Base-by-base conservation (phyloP, 495 filamentous ascomycete genomes). In the Xylaria scruposa region DNA sequence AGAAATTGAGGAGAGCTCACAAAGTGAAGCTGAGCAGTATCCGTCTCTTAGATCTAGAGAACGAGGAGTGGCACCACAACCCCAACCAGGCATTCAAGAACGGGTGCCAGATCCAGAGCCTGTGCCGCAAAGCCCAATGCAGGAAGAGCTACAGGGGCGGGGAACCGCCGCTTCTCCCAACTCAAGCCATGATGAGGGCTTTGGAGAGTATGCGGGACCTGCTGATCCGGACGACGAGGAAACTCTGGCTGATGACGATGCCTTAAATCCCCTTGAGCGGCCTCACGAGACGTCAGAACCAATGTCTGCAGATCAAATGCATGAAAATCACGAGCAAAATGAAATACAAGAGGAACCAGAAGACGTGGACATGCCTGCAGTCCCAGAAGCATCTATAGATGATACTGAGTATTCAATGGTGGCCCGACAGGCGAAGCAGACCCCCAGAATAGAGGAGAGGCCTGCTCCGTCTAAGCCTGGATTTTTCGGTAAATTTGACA, bases 381-480 rank as follows among this genome's bases (percentile, higher is more conserved):
- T 6, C 24, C 49, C 42, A 0, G 46, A 71, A 49, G 8, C 69
- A 62, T 49, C 70, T 31, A 58, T 26, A 21, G 70, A 79, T 31
- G 59, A n/a, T 46, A 74, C 75, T 33, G 77, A 78, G 46, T 80
- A 74, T 54, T 84, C 83, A 53, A 74, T 84, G 74, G 51, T 85
- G 17, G 53, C 69, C 31, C 67, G 47, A 53, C 65, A 70, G 36
- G 53, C 71, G 33, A 64, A 75, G 10, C 65, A 78, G 68, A 67
- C 53, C 3, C 70, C 70, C 13, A 42, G 36, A 68, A 47, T 21
- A 19, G 58, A 78, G 61, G 78, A 81, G 70, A 78, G 79, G 40
- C 56, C 70, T 44, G 56, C 71, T 0, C 58, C 75, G 0, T 58
- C 67, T 38, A 78, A 76, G 21, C 73, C 77, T 49, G 54, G 74